Conservation (phyloP, 2,329 filamentous ascomycete species). For the Hypoxylon sp. region DNA sequence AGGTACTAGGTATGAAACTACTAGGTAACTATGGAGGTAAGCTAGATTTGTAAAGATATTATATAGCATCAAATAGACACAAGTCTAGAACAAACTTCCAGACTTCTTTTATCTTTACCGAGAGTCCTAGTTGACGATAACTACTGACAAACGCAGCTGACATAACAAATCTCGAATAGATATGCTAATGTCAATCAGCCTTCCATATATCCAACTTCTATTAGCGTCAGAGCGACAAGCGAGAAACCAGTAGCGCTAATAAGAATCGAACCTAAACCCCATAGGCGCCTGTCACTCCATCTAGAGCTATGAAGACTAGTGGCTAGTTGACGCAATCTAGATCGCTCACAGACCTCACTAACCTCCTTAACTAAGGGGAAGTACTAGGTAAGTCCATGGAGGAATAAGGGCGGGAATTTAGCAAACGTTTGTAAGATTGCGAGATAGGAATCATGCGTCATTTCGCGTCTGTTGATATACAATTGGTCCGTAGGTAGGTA, state of each 20-base stretch:
- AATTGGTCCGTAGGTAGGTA: background rate
- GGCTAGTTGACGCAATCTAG: background rate
- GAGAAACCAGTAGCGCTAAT: too few species aligned
- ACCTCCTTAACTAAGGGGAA: background rate
- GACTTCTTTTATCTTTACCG: constrained; percentile 1
- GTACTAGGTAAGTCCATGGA: background rate
- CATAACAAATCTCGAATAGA: background rate
- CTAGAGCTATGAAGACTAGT: background rate
- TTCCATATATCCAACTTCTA: background rate
- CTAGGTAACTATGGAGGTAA: background rate
- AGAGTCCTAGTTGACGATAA: background rate
- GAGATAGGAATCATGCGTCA: background rate
- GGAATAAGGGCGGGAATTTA: background rate
- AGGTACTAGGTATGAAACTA: background rate
- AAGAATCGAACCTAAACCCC: too few species aligned
- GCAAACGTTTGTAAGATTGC: background rate
- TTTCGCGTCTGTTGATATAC: constrained; percentile 3
- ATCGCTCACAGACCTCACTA: constrained; percentile 1
- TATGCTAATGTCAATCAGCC: background rate
- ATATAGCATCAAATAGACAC: background rate
- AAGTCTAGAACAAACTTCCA: background rate
- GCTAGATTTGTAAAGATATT: background rate
- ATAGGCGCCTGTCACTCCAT: too few species aligned
- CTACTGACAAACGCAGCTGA: background rate
- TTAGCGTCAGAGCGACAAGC: background rate